These are phyloP conservation scores for Russula foetens DNA, from an alignment of 768 basidiomycete species.

Conservation along the genomic window DNA sequence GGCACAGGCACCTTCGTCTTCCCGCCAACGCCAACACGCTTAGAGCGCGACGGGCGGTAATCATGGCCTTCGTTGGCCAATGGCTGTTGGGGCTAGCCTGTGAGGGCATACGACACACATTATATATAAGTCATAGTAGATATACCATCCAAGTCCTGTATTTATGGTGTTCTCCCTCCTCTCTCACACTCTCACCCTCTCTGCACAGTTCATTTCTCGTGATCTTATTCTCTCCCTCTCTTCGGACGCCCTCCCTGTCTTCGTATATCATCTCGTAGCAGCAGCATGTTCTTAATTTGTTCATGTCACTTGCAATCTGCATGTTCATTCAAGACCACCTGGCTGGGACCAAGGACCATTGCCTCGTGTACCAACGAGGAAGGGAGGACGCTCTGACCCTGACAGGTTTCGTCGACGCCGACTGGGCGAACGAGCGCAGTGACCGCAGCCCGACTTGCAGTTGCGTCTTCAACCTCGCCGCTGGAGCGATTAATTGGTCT, in stretches of 20 bases:
- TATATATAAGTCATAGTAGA: constrained; percentile 11
- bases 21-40: constrained; percentile 32
- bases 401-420: no score
- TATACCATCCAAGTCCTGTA: constrained; percentile 7
- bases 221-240: neutral
- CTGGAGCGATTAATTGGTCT: no score
- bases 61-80: neutral
- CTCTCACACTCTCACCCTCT: neutral
- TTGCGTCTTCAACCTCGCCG: no score
- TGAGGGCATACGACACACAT: no score
- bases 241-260: no score
- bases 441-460: no score
- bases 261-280: neutral
- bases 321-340: neutral
- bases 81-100: neutral
- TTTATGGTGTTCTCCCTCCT: neutral
- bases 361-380: no score
- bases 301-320: neutral
- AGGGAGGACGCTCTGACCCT: no score
- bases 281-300: neutral
- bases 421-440: no score
- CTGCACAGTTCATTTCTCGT: no score
- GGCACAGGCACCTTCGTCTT: constrained; percentile 42
- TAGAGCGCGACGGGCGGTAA: neutral
- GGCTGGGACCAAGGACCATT: no score